Evolutionary conservation across 805 yeast genomes (phyloP).

Genomic region (Candida oleophila): DNA sequence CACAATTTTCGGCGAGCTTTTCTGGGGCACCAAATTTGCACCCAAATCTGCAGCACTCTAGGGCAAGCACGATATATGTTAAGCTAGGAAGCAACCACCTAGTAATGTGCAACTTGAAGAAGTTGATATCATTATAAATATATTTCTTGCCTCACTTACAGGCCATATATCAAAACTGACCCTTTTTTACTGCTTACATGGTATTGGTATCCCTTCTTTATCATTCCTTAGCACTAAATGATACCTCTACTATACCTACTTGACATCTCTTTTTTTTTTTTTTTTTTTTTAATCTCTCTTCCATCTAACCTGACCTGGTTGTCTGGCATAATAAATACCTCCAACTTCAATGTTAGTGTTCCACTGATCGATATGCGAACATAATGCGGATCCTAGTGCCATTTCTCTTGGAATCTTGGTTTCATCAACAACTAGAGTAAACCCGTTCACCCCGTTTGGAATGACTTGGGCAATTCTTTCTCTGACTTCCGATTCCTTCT

Average conservation of each 20-base stretch:
- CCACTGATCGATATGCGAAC: constrained; percentile 68
- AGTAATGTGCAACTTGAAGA: too few relatives aligned
- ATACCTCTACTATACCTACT: too few relatives aligned
- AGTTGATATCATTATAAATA: too few relatives aligned
- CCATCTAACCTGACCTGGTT: constrained; percentile 51
- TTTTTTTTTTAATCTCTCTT: constrained; percentile 52
- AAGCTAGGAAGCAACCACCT: too few relatives aligned
- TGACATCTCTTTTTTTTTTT: constrained; percentile 56
- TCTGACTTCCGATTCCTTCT: constrained; percentile 61
- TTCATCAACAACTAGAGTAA: constrained; percentile 55
- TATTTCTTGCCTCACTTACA: too few relatives aligned
- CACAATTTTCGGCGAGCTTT: too few relatives aligned
- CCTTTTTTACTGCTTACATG: not conserved
- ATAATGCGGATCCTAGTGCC: constrained; percentile 59
- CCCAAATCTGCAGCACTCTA: too few relatives aligned
- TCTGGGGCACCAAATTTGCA: too few relatives aligned
- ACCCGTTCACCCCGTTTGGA: constrained; percentile 54
- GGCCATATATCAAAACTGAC: not conserved
- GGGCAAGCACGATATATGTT: too few relatives aligned
- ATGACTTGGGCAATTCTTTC: constrained; percentile 61
- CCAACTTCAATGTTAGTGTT: constrained; percentile 59
- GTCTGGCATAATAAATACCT: constrained; percentile 60
- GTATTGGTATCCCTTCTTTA: too few relatives aligned
- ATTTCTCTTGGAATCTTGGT: constrained; percentile 54
- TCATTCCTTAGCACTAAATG: not conserved